phyloP scores from a whole-genome alignment of 163 green algal genomes.

The Trebouxia gelatinosa region DNA sequence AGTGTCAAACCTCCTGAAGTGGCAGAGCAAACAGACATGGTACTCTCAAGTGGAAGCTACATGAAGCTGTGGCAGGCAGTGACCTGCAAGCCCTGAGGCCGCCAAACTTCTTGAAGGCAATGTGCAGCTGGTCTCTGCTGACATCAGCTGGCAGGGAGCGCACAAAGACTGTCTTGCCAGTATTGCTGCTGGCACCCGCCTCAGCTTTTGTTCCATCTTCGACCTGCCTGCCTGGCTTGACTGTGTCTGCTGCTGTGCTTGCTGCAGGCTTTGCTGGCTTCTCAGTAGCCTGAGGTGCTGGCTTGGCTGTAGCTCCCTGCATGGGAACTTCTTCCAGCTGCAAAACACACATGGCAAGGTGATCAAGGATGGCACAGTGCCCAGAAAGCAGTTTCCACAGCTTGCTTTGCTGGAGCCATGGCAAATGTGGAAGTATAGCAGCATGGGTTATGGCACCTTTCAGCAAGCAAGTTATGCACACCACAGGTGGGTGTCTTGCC shows the following conservation, averaged over 20 bases:
- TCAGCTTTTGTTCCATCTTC: neutral
- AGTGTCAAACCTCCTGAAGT: neutral
- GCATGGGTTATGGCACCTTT: no score
- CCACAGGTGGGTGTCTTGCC: neutral
- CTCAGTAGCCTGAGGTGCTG: neutral
- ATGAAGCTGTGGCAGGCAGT: no score
- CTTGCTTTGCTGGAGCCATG: no score
- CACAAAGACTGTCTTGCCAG: slow-evolving; percentile 85
- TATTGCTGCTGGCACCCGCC: neutral
- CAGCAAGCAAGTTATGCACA: neutral
- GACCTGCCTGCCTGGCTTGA: neutral
- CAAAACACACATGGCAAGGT: neutral
- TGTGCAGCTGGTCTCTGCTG: slow-evolving; percentile 59
- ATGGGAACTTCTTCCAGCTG: neutral
- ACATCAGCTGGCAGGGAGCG: slow-evolving; percentile 75
- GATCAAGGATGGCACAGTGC: no score
- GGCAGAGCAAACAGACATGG: neutral
- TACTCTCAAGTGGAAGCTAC: no score
- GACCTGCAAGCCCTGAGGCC: slow-evolving; percentile 58
- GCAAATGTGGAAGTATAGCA: no score
- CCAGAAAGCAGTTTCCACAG: no score
- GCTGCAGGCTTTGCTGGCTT: slow-evolving; percentile 15
- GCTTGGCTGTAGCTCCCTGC: neutral
- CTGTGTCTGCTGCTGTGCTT: neutral
- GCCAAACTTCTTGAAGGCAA: slow-evolving; percentile 64